A percentile compares a stretch with the other conserved stretches of the same genome.
phyloP scores from a whole-genome alignment of 2,329 filamentous ascomycete species.

The Botrytis galanthina region DNA sequence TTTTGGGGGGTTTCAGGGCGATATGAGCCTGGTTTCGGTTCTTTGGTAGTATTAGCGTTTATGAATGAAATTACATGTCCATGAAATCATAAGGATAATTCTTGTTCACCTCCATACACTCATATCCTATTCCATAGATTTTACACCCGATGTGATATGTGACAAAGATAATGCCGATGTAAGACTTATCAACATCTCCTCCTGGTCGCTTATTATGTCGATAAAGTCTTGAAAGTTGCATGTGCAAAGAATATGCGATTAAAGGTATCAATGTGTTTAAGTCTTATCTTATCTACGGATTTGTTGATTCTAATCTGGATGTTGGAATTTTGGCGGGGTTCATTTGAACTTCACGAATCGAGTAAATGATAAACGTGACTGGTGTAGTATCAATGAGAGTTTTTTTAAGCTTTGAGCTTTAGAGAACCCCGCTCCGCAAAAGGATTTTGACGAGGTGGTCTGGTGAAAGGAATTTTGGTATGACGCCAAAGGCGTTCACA shows the following conservation, averaged over 20 bases:
- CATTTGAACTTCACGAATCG: background rate
- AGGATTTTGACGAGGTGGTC: background rate
- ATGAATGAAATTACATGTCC: background rate
- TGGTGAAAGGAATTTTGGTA: background rate
- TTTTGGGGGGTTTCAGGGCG: slow-evolving; percentile 9
- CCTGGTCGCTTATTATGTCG: background rate
- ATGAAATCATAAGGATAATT: background rate
- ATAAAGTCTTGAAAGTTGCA: background rate
- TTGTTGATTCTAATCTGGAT: background rate
- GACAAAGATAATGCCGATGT: background rate
- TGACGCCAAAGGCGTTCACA: background rate
- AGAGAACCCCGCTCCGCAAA: background rate
- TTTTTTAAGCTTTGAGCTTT: background rate
- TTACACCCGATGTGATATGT: background rate
- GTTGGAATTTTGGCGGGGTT: background rate
- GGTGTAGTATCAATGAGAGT: background rate
- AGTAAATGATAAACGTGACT: background rate
- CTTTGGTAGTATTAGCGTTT: slow-evolving; percentile 12
- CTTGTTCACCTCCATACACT: background rate
- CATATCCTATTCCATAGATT: background rate
- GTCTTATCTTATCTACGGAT: background rate
- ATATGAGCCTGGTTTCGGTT: background rate
- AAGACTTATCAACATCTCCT: background rate
- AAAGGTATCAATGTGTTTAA: background rate
- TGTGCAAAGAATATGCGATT: background rate